Conservation (phyloP, 257 asterid genomes). For the Nicotiana attenuata region DNA sequence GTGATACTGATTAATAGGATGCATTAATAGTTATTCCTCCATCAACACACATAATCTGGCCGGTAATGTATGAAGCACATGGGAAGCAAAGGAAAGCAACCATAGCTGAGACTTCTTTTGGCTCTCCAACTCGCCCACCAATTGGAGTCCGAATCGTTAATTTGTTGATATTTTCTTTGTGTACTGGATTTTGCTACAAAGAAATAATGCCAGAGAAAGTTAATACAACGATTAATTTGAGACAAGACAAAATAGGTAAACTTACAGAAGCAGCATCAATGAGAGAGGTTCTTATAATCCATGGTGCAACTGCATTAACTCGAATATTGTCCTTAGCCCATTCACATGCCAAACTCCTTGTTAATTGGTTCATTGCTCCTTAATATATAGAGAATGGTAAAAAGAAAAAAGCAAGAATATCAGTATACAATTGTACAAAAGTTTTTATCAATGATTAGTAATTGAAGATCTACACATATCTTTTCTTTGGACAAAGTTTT, state of each 20-base stretch:
- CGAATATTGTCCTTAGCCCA: constrained; percentile 32
- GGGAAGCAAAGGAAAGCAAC: constrained; percentile 35
- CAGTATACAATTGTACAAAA: too few species aligned
- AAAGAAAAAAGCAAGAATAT: too few species aligned
- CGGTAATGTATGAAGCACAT: constrained; percentile 22
- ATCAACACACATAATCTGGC: constrained; percentile 27
- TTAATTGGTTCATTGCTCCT: constrained; percentile 33
- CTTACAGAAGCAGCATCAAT: not conserved
- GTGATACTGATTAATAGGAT: not conserved
- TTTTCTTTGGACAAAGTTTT: too few species aligned
- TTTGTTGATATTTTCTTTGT: not conserved
- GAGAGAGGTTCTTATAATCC: constrained; percentile 25
- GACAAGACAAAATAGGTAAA: too few species aligned
- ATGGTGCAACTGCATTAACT: constrained; percentile 29
- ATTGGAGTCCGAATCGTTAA: constrained; percentile 17
- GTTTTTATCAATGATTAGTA: too few species aligned
- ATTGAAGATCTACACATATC: too few species aligned
- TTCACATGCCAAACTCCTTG: constrained; percentile 30
- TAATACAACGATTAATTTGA: too few species aligned
- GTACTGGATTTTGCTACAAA: not conserved
- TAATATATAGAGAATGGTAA: too few species aligned
- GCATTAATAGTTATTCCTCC: constrained; percentile 27
- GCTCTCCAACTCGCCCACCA: constrained; percentile 16
- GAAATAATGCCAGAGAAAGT: not conserved
- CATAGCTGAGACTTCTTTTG: constrained; percentile 26